These are phyloP conservation scores for Flaveria robusta DNA, from an alignment of 129 eudicot species.

Conservation along the genomic window DNA sequence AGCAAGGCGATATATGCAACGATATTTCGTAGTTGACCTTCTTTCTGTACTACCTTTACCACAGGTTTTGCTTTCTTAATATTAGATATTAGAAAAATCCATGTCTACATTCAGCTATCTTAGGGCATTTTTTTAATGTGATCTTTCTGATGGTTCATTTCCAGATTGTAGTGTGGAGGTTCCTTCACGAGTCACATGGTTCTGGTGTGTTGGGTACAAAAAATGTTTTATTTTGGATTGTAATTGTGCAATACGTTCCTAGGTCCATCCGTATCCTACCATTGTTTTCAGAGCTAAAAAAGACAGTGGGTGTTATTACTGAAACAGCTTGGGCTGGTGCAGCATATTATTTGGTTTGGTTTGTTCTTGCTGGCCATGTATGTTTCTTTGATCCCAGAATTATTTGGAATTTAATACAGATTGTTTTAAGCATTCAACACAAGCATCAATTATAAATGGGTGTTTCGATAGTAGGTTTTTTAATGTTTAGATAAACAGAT, in stretches of 20 bases:
- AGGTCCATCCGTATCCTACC: conserved; percentile 76
- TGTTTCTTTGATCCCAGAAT: conserved; percentile 28
- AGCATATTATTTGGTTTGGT: conserved; percentile 78
- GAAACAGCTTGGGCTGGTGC: conserved; percentile 99
- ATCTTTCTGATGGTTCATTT: conserved; percentile 15
- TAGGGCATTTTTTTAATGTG: not conserved
- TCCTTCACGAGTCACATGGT: conserved; percentile 54
- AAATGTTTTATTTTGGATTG: conserved; percentile 54
- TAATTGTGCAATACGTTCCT: conserved; percentile 73
- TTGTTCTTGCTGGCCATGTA: conserved; percentile 93
- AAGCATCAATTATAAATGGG: not conserved
- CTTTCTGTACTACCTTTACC: conserved; percentile 84
- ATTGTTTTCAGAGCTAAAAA: conserved; percentile 79
- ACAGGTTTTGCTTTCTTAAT: conserved; percentile 54
- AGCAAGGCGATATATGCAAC: conserved; percentile 69
- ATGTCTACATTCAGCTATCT: not conserved
- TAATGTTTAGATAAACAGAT: not conserved
- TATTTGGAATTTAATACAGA: conserved; percentile 6
- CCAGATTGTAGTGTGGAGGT: conserved; percentile 91
- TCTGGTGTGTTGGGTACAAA: conserved; percentile 81
- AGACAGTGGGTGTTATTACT: conserved; percentile 86
- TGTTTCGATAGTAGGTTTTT: not conserved
- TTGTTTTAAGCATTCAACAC: not conserved
- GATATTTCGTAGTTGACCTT: conserved; percentile 78
- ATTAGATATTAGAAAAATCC: not conserved